These are phyloP conservation scores for Rehmannia glutinosa DNA, from an alignment of 257 asterid genomes.

Conservation along the genomic window DNA sequence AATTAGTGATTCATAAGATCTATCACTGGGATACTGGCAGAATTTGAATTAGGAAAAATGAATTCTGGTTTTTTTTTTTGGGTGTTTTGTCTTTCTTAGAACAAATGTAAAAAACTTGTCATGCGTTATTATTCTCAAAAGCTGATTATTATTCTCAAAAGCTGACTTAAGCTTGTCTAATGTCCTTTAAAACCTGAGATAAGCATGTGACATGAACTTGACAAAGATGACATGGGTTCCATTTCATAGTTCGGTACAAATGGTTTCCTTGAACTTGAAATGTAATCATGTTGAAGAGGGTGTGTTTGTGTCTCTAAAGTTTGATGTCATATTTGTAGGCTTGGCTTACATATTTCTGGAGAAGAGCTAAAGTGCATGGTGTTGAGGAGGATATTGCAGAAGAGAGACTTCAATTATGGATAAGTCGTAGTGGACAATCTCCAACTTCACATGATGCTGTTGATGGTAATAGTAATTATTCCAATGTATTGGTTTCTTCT, in stretches of 20 bases:
- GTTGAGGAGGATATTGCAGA: conserved; percentile 99
- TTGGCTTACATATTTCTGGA: conserved; percentile 98
- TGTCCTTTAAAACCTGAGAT: neutral
- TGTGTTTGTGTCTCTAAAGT: conserved; percentile 7
- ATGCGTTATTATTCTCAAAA: neutral
- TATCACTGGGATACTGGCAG: neutral
- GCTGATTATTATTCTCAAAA: too few relatives aligned
- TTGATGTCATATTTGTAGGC: conserved; percentile 49
- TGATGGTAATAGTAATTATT: conserved; percentile 56
- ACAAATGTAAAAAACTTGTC: neutral
- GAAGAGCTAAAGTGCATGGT: conserved; percentile 87
- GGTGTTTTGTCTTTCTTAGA: neutral
- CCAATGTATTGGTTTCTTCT: neutral
- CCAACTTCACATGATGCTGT: conserved; percentile 95
- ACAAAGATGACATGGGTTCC: neutral
- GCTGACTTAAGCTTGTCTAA: neutral
- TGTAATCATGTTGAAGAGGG: neutral
- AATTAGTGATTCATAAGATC: neutral
- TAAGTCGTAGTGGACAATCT: conserved; percentile 74
- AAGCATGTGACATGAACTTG: neutral
- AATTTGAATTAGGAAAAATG: neutral
- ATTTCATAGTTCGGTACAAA: neutral
- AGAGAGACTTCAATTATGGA: conserved; percentile 85
- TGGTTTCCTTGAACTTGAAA: neutral
- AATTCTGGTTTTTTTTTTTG: neutral